Conservation (phyloP, 1,139 yeast species). For the Blastobotrys buckinghamii region DNA sequence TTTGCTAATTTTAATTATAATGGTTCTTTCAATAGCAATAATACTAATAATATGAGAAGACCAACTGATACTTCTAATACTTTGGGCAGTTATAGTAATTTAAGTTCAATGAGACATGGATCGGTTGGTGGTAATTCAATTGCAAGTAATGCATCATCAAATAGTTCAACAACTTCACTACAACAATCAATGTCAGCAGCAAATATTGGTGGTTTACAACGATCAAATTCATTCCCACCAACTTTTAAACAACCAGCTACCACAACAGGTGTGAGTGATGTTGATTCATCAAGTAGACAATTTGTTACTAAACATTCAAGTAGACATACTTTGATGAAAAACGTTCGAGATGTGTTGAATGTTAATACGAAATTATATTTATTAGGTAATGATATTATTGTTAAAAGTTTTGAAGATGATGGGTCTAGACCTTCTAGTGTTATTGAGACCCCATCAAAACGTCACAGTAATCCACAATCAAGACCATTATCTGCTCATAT, state of each 20-base stretch:
- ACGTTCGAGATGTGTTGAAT: slow-evolving; percentile 55
- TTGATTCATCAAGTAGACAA: slow-evolving; percentile 34
- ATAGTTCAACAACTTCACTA: slow-evolving; percentile 10
- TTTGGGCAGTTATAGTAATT: slow-evolving; percentile 1
- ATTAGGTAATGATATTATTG: slow-evolving; percentile 47
- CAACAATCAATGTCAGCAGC: slow-evolving; percentile 6
- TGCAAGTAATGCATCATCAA: slow-evolving; percentile 7
- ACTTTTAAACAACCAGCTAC: slow-evolving; percentile 22
- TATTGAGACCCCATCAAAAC: slow-evolving; percentile 42
- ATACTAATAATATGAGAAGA: slow-evolving; percentile 10
- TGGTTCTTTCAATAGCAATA: neutral
- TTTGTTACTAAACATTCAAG: slow-evolving; percentile 36
- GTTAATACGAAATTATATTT: slow-evolving; percentile 50
- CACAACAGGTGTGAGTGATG: slow-evolving; percentile 35
- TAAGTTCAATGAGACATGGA: slow-evolving; percentile 12
- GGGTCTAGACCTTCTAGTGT: slow-evolving; percentile 41
- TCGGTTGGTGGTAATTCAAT: slow-evolving; percentile 10
- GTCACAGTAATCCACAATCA: slow-evolving; percentile 34
- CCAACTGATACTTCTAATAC: neutral
- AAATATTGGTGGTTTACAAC: slow-evolving; percentile 19
- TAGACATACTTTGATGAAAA: slow-evolving; percentile 44
- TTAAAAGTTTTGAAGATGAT: slow-evolving; percentile 44
- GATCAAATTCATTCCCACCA: slow-evolving; percentile 37
- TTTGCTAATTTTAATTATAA: neutral
- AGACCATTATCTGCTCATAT: slow-evolving; percentile 31